A percentile compares a stretch with the other conserved stretches of the same genome.
These are phyloP conservation scores for Coleophoma eucalyptorum DNA, from an alignment of 2,329 filamentous ascomycete genomes.

Conservation along the genomic window DNA sequence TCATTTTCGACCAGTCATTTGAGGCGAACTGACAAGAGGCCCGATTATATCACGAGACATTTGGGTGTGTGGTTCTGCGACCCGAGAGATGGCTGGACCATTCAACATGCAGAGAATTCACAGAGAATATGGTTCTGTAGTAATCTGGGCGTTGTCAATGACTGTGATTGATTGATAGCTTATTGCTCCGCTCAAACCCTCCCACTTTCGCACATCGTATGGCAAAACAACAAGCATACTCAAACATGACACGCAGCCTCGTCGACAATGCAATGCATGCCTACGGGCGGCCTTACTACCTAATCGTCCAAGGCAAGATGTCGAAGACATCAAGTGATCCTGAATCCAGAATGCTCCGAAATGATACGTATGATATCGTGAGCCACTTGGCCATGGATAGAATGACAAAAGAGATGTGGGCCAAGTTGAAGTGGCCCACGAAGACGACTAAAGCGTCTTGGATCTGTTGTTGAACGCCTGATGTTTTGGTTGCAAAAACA, in stretches of 20 bases:
- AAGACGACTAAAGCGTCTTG: constrained; percentile 59
- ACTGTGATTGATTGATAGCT: background rate
- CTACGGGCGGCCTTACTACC: too few relatives aligned
- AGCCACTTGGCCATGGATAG: constrained; percentile 17
- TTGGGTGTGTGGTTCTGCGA: background rate
- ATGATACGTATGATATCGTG: constrained; percentile 6
- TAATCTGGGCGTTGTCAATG: background rate
- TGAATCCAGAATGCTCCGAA: background rate
- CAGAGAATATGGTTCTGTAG: too few relatives aligned
- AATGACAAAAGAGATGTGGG: constrained; percentile 35
- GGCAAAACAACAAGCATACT: too few relatives aligned
- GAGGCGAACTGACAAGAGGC: background rate
- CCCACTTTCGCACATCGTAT: background rate
- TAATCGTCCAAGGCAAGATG: too few relatives aligned
- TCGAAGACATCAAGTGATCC: too few relatives aligned
- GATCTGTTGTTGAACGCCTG: constrained; percentile 74
- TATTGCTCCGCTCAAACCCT: background rate
- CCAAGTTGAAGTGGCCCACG: constrained; percentile 66
- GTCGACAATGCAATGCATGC: too few relatives aligned
- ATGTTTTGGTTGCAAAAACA: constrained; percentile 86
- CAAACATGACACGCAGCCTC: background rate
- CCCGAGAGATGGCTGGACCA: background rate
- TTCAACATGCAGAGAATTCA: too few relatives aligned
- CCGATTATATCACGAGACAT: background rate
- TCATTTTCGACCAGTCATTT: background rate